A percentile compares a stretch with the other conserved stretches of the same genome.
phyloP scores from a whole-genome alignment of 2,329 filamentous ascomycete species.

The Trichoderma aggressivum region DNA sequence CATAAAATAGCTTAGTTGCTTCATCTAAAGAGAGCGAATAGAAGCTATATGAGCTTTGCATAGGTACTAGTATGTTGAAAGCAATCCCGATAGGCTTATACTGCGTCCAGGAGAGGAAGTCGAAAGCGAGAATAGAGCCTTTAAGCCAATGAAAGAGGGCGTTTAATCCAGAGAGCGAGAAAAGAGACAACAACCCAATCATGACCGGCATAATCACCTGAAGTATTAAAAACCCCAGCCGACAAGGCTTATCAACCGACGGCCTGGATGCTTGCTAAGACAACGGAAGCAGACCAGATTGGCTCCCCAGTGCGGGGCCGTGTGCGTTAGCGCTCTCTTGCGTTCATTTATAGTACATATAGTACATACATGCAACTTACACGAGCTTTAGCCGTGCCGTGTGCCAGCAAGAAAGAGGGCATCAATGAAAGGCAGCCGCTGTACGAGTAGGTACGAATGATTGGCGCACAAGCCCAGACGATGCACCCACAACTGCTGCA shows the following conservation, averaged over 20 bases:
- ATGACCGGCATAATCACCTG: background rate
- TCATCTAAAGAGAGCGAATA: background rate
- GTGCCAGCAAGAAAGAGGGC: background rate
- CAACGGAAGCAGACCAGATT: conserved; percentile 7
- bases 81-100: background rate
- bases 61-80: background rate
- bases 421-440: background rate
- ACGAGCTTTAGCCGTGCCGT: background rate
- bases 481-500: background rate
- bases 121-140: background rate
- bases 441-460: background rate
- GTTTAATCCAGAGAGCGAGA: too few relatives aligned
- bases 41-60: background rate
- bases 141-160: background rate
- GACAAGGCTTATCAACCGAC: background rate
- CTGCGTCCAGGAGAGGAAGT: background rate
- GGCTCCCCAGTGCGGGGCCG: background rate
- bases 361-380: too few relatives aligned
- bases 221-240: background rate
- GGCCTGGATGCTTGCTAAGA: background rate
- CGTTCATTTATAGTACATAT: background rate
- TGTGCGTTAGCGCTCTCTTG: background rate
- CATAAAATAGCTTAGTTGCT: background rate
- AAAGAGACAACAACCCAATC: background rate
- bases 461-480: background rate